A percentile compares a stretch with the other conserved stretches of the same genome.
Conservation (phyloP, 805 yeast genomes). For the Metschnikowia koreensis region DNA sequence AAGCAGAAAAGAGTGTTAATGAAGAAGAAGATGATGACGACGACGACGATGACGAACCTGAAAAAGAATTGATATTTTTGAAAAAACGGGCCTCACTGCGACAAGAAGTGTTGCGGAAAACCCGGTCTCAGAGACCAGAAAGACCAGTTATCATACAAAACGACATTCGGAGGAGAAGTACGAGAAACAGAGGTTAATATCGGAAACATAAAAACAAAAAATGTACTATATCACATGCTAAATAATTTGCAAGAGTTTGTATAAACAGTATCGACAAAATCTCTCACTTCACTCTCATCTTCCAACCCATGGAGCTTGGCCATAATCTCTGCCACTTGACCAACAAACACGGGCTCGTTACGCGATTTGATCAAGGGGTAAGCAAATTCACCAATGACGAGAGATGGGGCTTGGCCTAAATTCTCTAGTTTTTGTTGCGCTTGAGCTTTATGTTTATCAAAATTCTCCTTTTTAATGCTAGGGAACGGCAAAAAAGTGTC, state of each 20-base stretch:
- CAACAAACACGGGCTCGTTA: constrained; percentile 89
- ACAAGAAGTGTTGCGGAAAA: neutral
- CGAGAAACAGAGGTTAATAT: neutral
- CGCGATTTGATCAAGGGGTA: constrained; percentile 70
- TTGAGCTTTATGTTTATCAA: constrained; percentile 30
- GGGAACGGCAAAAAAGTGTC: constrained; percentile 61
- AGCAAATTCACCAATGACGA: constrained; percentile 25
- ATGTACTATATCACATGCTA: constrained; percentile 10
- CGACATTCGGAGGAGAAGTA: neutral
- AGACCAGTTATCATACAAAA: neutral
- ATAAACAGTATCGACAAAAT: constrained; percentile 36
- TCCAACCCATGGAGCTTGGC: constrained; percentile 30
- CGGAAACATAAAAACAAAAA: neutral
- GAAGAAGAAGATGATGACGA: neutral
- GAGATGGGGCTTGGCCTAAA: constrained; percentile 7
- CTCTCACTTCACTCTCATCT: constrained; percentile 27
- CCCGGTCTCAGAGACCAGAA: neutral
- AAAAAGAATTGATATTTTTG: neutral
- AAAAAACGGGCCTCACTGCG: constrained; percentile 1
- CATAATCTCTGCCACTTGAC: constrained; percentile 65
- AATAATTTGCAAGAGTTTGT: constrained; percentile 36
- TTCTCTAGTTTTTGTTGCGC: constrained; percentile 20
- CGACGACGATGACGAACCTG: neutral
- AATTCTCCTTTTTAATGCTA: constrained; percentile 63
- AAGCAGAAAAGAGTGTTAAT: constrained; percentile 4